These are phyloP conservation scores for Climacium dendroides DNA, from an alignment of 225 moss, liverwort and hornwort species.

Conservation along the genomic window DNA sequence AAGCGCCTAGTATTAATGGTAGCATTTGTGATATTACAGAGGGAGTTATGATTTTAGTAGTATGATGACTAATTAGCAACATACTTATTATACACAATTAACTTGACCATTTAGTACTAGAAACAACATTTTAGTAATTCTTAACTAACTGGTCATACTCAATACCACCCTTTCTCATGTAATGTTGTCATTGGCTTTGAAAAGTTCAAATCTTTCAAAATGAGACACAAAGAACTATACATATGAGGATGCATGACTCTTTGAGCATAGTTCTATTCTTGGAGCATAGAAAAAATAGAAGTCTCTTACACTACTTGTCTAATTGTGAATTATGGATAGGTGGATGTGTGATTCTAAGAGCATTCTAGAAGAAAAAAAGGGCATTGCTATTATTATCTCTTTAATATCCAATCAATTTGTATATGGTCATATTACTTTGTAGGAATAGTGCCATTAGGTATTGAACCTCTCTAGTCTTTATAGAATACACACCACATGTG, in stretches of 20 bases:
- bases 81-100: too few relatives aligned
- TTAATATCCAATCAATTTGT: background rate
- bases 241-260: fast-evolving
- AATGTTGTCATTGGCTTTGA: background rate
- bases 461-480: fast-evolving
- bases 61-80: too few relatives aligned
- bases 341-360: background rate
- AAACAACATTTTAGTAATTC: too few relatives aligned
- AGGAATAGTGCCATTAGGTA: background rate
- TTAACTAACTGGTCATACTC: too few relatives aligned
- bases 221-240: fast-evolving
- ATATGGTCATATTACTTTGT: background rate
- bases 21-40: too few relatives aligned
- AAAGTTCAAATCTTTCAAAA: background rate
- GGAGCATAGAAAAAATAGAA: background rate
- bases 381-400: background rate
- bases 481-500: fast-evolving
- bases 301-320: fast-evolving
- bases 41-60: too few relatives aligned
- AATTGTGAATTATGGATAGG: background rate
- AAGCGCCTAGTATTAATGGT: too few relatives aligned
- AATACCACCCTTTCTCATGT: too few relatives aligned
- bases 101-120: too few relatives aligned
- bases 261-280: background rate
- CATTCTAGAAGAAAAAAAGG: too few relatives aligned